Conservation (phyloP, 495 filamentous ascomycete species). For the Podospora appendiculata region DNA sequence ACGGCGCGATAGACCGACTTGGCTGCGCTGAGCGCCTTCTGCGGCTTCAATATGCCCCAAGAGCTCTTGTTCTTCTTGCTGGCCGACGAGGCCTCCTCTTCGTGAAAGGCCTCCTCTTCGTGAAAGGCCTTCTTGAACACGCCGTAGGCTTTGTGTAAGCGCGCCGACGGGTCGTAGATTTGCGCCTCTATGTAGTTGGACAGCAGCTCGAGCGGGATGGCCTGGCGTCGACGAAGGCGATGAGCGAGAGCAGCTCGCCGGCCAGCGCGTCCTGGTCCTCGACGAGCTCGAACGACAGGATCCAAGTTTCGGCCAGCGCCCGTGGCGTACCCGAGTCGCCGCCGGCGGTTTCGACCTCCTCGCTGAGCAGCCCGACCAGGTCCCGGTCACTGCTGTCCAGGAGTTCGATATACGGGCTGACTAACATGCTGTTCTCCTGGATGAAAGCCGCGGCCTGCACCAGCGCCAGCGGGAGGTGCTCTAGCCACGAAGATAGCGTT, state of each 20-base stretch:
- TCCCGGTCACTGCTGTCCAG: slow-evolving; percentile 17
- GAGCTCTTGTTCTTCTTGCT: neutral
- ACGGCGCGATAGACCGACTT: too few relatives aligned
- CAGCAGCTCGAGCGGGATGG: slow-evolving; percentile 31
- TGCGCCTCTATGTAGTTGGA: slow-evolving; percentile 6
- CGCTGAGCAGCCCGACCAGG: slow-evolving; percentile 24
- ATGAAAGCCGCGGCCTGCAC: slow-evolving; percentile 44
- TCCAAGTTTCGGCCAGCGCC: slow-evolving; percentile 28
- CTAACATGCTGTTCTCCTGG: slow-evolving; percentile 25
- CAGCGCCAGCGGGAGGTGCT: slow-evolving; percentile 39
- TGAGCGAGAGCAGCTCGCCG: slow-evolving; percentile 36
- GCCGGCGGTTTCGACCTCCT: slow-evolving; percentile 16
- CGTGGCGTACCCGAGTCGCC: slow-evolving; percentile 22
- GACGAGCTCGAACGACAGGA: slow-evolving; percentile 35
- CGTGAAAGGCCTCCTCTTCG: too few relatives aligned
- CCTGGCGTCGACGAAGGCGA: slow-evolving; percentile 34
- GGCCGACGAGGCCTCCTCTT: too few relatives aligned
- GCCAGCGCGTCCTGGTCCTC: slow-evolving; percentile 26
- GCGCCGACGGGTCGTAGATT: too few relatives aligned
- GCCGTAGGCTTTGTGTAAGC: too few relatives aligned
- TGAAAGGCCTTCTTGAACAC: too few relatives aligned
- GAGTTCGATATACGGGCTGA: slow-evolving; percentile 25
- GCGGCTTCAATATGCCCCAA: slow-evolving; percentile 16
- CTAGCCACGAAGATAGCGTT: slow-evolving; percentile 28
- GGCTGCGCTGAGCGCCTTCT: too few relatives aligned